Percentiles rank a stretch among this genome's conserved stretches.
Conservation (phyloP, 768 basidiomycete species). For the Coprinopsis cinerea region DNA sequence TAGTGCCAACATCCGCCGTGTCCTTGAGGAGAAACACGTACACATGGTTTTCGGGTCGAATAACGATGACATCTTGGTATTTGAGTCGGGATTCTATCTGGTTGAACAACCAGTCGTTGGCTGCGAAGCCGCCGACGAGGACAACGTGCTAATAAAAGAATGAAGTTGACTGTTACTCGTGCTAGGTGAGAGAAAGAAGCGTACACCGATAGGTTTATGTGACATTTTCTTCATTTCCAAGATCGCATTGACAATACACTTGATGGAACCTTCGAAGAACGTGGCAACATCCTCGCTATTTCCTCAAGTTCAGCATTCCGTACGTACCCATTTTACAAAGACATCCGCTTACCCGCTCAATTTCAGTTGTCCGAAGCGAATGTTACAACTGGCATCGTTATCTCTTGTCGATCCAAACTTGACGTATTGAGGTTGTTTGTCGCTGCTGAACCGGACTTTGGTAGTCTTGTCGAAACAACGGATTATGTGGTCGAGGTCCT, state of each 20-base stretch:
- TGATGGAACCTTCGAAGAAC: slow-evolving; percentile 20
- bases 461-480: slow-evolving; percentile 41
- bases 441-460: slow-evolving; percentile 39
- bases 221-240: slow-evolving; percentile 17
- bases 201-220: slow-evolving; percentile 23
- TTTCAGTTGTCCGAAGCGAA: slow-evolving; percentile 44
- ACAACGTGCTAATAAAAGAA: slow-evolving; percentile 23
- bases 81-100: slow-evolving; percentile 31
- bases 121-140: slow-evolving; percentile 47
- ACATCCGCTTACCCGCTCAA: slow-evolving; percentile 25
- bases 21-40: slow-evolving; percentile 16
- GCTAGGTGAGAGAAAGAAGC: too few relatives aligned
- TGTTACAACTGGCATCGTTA: slow-evolving; percentile 33
- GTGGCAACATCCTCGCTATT: slow-evolving; percentile 13
- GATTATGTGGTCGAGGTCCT: slow-evolving; percentile 38
- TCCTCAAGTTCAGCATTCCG: too few relatives aligned
- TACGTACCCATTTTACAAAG: background rate
- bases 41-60: slow-evolving; percentile 43
- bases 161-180: background rate
- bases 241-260: slow-evolving; percentile 17
- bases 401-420: slow-evolving; percentile 41
- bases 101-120: slow-evolving; percentile 40
- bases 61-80: slow-evolving; percentile 27
- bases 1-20: background rate
- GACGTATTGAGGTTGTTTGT: slow-evolving; percentile 38